Conservation (phyloP, 768 basidiomycete genomes). For the Suillus spraguei region DNA sequence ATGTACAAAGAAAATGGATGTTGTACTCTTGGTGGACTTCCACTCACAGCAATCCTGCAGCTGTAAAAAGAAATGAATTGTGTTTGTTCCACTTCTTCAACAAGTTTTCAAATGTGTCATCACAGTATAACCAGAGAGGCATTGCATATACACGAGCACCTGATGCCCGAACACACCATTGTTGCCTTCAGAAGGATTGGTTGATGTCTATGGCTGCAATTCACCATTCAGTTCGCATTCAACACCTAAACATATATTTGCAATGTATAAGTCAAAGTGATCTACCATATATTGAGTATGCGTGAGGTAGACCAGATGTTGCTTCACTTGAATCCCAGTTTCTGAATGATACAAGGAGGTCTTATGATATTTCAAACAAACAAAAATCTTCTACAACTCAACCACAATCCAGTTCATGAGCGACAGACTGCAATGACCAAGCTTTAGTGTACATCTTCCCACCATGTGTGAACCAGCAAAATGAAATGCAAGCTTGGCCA, state of each 20-base stretch:
- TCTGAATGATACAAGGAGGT: no score
- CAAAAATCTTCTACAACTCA: no score
- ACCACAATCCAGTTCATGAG: no score
- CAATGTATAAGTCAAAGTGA: background rate
- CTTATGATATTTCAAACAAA: no score
- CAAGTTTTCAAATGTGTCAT: constrained; percentile 32
- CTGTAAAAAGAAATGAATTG: constrained; percentile 29
- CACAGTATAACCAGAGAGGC: constrained; percentile 25
- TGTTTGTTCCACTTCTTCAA: constrained; percentile 35
- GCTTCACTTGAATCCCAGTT: no score
- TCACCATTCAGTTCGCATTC: background rate
- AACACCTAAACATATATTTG: constrained; percentile 5
- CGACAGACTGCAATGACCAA: constrained; percentile 20
- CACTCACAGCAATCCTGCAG: constrained; percentile 22
- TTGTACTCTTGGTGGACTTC: constrained; percentile 15
- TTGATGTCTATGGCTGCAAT: constrained; percentile 6
- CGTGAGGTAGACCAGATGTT: no score
- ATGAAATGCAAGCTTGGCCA: constrained; percentile 23
- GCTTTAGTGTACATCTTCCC: constrained; percentile 20
- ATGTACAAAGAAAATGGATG: constrained; percentile 26
- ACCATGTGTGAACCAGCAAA: constrained; percentile 27
- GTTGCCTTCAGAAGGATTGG: constrained; percentile 14
- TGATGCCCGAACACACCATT: constrained; percentile 10
- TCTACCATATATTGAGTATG: constrained; percentile 18
- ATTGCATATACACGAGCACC: constrained; percentile 18